Evolutionary conservation across 1,284 basidiomycete species (phyloP), one percentile per base, ranked within the genome.

Genomic region (Inonotus hispidus): DNA sequence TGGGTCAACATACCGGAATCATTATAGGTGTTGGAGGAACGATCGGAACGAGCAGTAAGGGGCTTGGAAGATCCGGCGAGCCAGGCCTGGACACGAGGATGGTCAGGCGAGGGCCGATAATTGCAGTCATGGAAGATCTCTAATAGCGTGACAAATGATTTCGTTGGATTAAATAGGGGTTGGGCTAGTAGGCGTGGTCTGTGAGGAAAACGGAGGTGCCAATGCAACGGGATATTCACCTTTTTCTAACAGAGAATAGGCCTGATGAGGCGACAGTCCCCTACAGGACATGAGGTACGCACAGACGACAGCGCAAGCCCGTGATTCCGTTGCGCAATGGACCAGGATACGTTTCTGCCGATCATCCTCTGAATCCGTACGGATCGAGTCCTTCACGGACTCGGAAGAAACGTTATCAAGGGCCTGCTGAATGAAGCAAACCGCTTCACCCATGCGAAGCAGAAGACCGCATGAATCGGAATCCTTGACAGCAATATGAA

Each of bases 131-230:
- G 72, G 59, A 80, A 84, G 21, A 80, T 53, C 56, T 80, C 76
- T 14, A 85, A 72, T 57, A 78, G 76, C 3, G 73, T 75, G 10
- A 71, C 75, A 67, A 85, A 83, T 45, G 73, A 73, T 13, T 70
- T 67, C 0, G 82, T 83, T 8, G 77, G 74, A 62, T 81, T 77
- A 68, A 83, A 85, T 3, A 85, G 72, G 8, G 84, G 84, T 11
- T 85, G 73, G 10, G 75, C 83, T 84, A 53, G 4, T 52, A 29
- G 23, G 11, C 27, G 21, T 25, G 39, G 11, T 45, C n/a, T 45
- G 21, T 56, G 14, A 8, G 58, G 27, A 46, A 2, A 55, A 35
- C 37, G 7, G 52, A 13, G 1, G 50, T 32, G 23, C 16, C n/a
- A 6, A 35, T 35, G 8, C 25, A 35, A 52, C 1, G 5, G 23